Percentiles rank a stretch among this genome's conserved stretches.
These are phyloP conservation scores for Quercus lobata DNA, from an alignment of 331 rosid species.

Conservation along the genomic window DNA sequence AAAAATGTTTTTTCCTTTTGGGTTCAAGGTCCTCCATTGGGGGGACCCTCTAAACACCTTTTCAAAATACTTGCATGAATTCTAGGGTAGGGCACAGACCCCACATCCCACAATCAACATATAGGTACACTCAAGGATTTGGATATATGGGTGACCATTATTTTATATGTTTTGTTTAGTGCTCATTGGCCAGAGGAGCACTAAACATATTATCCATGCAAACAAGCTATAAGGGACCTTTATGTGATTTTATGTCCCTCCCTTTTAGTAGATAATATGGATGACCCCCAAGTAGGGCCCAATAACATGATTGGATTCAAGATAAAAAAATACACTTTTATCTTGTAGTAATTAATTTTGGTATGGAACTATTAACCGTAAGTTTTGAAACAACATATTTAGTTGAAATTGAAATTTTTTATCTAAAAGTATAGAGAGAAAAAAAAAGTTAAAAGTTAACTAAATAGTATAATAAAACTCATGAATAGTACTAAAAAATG, in stretches of 20 bases:
- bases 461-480: fast-evolving
- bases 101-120: background rate
- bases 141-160: background rate
- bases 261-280: background rate
- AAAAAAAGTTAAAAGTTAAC: too few relatives aligned
- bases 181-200: background rate
- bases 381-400: too few relatives aligned
- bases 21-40: background rate
- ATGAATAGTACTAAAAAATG: too few relatives aligned
- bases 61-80: conserved; percentile 1
- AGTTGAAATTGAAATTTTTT: too few relatives aligned
- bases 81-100: background rate
- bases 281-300: background rate
- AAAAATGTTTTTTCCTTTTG: conserved; percentile 17
- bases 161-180: background rate
- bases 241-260: background rate
- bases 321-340: background rate
- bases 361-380: too few relatives aligned
- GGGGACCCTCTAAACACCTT: background rate
- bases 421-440: too few relatives aligned
- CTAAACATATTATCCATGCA: background rate
- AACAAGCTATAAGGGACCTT: background rate
- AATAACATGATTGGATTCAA: background rate
- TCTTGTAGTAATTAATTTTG: background rate
- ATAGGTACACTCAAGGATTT: background rate